phyloP scores from a whole-genome alignment of 768 basidiomycete genomes.

The Roridomyces roridus region DNA sequence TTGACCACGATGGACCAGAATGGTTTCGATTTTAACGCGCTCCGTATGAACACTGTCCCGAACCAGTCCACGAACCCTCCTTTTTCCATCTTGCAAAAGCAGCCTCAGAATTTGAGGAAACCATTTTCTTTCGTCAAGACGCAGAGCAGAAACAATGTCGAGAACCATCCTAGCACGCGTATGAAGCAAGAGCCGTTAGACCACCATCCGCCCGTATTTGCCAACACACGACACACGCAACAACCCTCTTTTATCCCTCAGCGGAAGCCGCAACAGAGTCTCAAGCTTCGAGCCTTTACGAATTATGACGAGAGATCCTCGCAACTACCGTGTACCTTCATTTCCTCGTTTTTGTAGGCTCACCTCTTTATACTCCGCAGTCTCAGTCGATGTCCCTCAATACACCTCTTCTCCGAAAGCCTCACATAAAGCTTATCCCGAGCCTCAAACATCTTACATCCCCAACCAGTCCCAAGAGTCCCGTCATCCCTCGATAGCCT shows the following conservation, averaged over 20 bases:
- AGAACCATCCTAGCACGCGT: constrained; percentile 14
- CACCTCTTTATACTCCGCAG: neutral
- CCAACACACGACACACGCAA: constrained; percentile 10
- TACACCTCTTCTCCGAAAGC: constrained; percentile 20
- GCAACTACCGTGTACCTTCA: constrained; percentile 10
- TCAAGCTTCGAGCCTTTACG: constrained; percentile 23
- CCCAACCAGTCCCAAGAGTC: constrained; percentile 4
- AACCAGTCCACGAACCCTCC: constrained; percentile 12
- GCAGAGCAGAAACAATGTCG: constrained; percentile 21
- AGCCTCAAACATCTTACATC: constrained; percentile 1
- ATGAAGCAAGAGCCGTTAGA: constrained; percentile 25
- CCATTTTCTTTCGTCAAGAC: constrained; percentile 24
- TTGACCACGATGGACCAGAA: constrained; percentile 22
- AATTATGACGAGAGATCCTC: constrained; percentile 7
- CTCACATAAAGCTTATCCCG: neutral
- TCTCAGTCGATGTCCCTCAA: constrained; percentile 16
- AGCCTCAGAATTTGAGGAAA: constrained; percentile 12
- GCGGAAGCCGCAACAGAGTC: constrained; percentile 3
- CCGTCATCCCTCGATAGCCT: neutral
- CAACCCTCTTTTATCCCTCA: constrained; percentile 11
- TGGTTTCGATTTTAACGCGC: constrained; percentile 26
- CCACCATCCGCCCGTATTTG: neutral
- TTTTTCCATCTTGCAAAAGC: constrained; percentile 20
- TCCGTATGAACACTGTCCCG: constrained; percentile 16
- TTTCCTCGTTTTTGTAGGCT: neutral